Percentiles rank a stretch among this genome's conserved stretches.
Evolutionary conservation across 495 filamentous ascomycete genomes (phyloP).

Genomic region (Daldinia concentrica): DNA sequence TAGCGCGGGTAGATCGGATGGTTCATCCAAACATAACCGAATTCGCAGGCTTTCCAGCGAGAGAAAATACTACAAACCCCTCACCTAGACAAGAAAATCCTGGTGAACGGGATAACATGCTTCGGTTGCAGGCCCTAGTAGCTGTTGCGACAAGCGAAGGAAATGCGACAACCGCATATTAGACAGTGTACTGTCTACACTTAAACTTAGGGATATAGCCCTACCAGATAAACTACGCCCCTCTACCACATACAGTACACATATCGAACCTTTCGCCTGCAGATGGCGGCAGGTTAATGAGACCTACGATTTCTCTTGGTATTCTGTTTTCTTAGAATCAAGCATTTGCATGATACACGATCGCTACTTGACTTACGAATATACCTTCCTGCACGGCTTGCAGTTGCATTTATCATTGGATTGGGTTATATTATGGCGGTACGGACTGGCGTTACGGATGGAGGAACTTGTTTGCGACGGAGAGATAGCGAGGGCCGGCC

Average conservation of each 20-base stretch:
- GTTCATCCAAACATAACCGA: slow-evolving; percentile 58
- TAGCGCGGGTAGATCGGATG: slow-evolving; percentile 57
- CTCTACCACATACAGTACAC: not conserved
- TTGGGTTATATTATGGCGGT: slow-evolving; percentile 34
- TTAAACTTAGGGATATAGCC: not conserved
- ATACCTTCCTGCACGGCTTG: slow-evolving; percentile 27
- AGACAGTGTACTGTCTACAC: slow-evolving; percentile 1
- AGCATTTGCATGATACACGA: slow-evolving; percentile 37
- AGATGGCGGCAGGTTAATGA: slow-evolving; percentile 24
- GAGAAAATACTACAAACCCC: slow-evolving; percentile 39
- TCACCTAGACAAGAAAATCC: slow-evolving; percentile 43
- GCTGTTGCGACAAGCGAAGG: slow-evolving; percentile 89
- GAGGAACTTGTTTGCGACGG: slow-evolving; percentile 18
- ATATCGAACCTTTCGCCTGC: not conserved
- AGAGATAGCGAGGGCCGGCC: not conserved
- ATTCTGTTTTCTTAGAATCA: slow-evolving; percentile 28
- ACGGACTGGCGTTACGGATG: slow-evolving; percentile 39
- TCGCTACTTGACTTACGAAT: slow-evolving; percentile 34
- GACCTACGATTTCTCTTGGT: slow-evolving; percentile 33
- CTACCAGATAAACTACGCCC: slow-evolving; percentile 2
- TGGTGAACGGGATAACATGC: slow-evolving; percentile 58
- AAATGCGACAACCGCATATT: slow-evolving; percentile 64
- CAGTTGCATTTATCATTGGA: slow-evolving; percentile 36
- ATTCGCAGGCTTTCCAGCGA: slow-evolving; percentile 56
- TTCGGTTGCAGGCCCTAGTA: slow-evolving; percentile 82